These are phyloP conservation scores for Calophaca sinica DNA, from an alignment of 306 rosid species.

Conservation along the genomic window DNA sequence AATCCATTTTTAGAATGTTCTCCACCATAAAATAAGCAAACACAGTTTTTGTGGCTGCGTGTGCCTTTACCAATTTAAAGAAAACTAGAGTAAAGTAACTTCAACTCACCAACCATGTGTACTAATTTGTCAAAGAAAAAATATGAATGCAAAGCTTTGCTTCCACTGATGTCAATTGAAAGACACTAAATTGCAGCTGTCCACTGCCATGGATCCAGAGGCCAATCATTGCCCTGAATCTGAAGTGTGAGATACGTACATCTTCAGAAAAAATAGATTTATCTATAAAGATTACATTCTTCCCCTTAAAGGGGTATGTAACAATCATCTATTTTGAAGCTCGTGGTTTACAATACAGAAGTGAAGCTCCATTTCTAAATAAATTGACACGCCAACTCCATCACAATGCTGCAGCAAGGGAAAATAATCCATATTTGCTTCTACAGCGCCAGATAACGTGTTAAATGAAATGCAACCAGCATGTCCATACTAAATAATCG, in stretches of 20 bases:
- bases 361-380: conserved; percentile 48
- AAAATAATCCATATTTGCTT: conserved; percentile 41
- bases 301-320: conserved; percentile 56
- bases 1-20: too few species aligned
- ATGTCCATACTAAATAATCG: conserved; percentile 58
- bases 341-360: conserved; percentile 57
- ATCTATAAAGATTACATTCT: conserved; percentile 59
- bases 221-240: conserved; percentile 38
- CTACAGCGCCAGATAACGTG: conserved; percentile 31
- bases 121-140: conserved; percentile 12
- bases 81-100: not conserved
- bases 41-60: not conserved
- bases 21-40: too few species aligned
- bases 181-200: conserved; percentile 26
- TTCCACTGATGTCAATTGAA: conserved; percentile 17
- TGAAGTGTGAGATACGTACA: conserved; percentile 47
- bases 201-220: conserved; percentile 24
- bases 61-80: not conserved
- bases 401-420: conserved; percentile 43
- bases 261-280: conserved; percentile 52
- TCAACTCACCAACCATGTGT: not conserved
- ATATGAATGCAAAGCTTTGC: conserved; percentile 40
- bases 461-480: conserved; percentile 42
- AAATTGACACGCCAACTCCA: conserved; percentile 50
- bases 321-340: conserved; percentile 53